These are phyloP conservation scores for Fragaria vesca DNA, from an alignment of 306 rosid species.

Conservation along the genomic window DNA sequence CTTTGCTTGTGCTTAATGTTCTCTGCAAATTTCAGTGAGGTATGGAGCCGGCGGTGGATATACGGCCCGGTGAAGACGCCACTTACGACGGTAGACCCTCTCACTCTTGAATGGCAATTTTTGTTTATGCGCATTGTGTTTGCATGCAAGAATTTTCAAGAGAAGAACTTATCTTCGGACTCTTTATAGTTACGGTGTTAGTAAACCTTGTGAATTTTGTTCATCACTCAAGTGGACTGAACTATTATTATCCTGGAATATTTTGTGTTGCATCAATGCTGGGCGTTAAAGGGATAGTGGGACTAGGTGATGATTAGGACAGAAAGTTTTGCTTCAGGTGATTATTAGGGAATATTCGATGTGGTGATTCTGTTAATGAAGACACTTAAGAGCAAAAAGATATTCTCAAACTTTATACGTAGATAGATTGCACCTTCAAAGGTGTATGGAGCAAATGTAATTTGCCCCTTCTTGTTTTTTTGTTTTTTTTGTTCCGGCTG, in stretches of 20 bases:
- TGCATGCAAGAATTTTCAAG: not conserved
- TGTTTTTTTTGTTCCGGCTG: no score
- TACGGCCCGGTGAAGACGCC: slow-evolving; percentile 21
- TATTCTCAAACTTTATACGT: not conserved
- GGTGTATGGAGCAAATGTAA: not conserved
- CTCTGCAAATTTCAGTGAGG: slow-evolving; percentile 2
- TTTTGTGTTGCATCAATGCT: not conserved
- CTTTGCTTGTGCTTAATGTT: slow-evolving; percentile 24
- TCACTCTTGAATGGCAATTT: not conserved
- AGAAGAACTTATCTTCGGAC: not conserved
- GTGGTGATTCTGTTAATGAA: not conserved
- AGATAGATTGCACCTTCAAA: not conserved
- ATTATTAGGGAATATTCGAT: not conserved
- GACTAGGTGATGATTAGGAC: not conserved
- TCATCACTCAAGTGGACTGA: not conserved
- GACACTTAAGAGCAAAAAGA: not conserved
- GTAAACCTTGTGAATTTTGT: not conserved
- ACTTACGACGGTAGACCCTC: slow-evolving; percentile 17
- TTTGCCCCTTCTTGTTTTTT: not conserved
- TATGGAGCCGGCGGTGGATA: slow-evolving; percentile 43
- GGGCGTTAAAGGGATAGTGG: not conserved
- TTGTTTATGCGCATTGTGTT: not conserved
- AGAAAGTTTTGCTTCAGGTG: no score
- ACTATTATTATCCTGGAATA: not conserved
- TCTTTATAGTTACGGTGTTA: not conserved